Percentiles rank a stretch among this genome's conserved stretches.
Evolutionary conservation across 1,139 yeast genomes (phyloP).

Genomic region (Pichia sp.): DNA sequence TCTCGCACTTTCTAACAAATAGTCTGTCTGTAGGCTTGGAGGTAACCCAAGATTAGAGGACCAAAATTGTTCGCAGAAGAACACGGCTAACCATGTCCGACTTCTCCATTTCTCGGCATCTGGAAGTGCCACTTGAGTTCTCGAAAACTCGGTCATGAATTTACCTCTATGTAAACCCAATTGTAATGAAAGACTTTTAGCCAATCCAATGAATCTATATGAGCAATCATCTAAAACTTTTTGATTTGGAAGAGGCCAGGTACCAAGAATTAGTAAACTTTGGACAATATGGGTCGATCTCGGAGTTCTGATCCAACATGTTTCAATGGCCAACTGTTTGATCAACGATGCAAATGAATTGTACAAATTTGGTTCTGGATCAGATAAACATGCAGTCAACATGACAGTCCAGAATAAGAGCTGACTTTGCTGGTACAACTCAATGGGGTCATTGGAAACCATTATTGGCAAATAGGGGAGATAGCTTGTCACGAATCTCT

Average conservation of each 20-base stretch:
- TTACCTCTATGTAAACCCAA: constrained; percentile 92
- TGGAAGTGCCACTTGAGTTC: constrained; percentile 84
- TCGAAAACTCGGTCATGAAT: constrained; percentile 82
- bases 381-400: constrained; percentile 79
- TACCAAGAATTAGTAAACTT: constrained; percentile 73
- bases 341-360: constrained; percentile 71
- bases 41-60: constrained; percentile 85
- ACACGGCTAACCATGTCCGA: constrained; percentile 85
- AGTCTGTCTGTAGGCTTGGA: constrained; percentile 81
- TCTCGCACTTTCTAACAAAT: constrained; percentile 73
- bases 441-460: constrained; percentile 66
- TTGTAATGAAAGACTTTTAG: constrained; percentile 80
- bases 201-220: constrained; percentile 81
- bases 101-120: constrained; percentile 96
- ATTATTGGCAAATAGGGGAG: constrained; percentile 79
- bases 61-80: constrained; percentile 88
- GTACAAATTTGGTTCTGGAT: constrained; percentile 82
- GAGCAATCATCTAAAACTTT: constrained; percentile 91
- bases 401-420: constrained; percentile 88
- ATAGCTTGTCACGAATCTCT: constrained; percentile 59
- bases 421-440: constrained; percentile 78
- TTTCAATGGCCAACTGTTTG: constrained; percentile 84
- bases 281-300: constrained; percentile 92
- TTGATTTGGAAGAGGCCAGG: constrained; percentile 93
- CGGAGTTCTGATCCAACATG: constrained; percentile 92